Conservation (phyloP, 768 basidiomycete genomes). For the Mrakia gelida region DNA sequence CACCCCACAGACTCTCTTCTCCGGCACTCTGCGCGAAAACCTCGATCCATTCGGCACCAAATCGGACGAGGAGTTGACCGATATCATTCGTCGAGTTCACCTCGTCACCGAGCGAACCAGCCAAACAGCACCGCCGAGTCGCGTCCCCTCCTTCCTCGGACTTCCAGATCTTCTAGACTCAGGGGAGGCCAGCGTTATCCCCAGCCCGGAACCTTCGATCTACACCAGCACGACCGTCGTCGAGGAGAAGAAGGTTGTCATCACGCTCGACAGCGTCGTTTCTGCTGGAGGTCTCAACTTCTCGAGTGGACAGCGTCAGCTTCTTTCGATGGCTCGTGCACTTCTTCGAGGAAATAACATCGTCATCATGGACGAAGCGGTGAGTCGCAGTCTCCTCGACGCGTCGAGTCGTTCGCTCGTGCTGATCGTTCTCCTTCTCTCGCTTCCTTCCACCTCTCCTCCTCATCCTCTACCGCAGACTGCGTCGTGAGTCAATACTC, state of each 20-base stretch:
- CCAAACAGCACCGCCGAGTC: neutral
- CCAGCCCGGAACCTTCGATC: constrained; percentile 5
- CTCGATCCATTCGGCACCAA: constrained; percentile 63
- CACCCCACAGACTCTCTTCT: constrained; percentile 52
- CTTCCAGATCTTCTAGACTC: neutral
- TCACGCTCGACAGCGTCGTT: constrained; percentile 12
- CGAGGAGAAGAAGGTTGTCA: neutral
- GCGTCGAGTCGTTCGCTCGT: neutral
- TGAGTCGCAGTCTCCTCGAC: neutral
- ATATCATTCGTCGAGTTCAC: constrained; percentile 64
- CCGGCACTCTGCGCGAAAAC: constrained; percentile 66
- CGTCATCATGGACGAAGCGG: constrained; percentile 18
- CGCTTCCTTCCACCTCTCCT: neutral
- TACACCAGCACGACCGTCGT: constrained; percentile 33
- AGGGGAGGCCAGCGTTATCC: neutral
- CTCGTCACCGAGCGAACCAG: constrained; percentile 46
- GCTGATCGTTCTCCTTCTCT: neutral
- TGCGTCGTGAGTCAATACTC: neutral
- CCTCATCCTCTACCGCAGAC: neutral
- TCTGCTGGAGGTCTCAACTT: constrained; percentile 17
- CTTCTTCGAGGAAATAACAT: constrained; percentile 35
- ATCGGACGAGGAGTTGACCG: constrained; percentile 59
- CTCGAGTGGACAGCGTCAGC: constrained; percentile 36
- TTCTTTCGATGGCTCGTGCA: constrained; percentile 16
- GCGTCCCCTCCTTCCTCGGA: constrained; percentile 2